phyloP scores from a whole-genome alignment of 257 asterid species.

The Solanum pinnatisectum region DNA sequence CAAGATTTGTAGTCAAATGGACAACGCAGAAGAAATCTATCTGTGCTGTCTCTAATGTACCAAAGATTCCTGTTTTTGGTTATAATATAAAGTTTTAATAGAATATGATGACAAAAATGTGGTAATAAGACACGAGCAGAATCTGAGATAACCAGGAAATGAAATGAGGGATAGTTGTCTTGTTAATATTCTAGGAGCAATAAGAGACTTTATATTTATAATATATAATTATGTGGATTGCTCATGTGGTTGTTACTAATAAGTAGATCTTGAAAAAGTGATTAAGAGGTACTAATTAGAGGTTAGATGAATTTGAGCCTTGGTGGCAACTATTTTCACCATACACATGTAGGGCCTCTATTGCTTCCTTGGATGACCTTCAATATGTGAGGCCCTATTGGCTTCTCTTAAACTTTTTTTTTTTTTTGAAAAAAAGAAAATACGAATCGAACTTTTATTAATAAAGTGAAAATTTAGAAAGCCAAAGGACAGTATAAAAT shows the following conservation, averaged over 20 bases:
- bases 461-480: background rate
- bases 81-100: background rate
- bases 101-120: slow-evolving; percentile 17
- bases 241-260: slow-evolving; percentile 20
- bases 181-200: background rate
- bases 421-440: background rate
- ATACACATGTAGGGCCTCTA: slow-evolving; percentile 16
- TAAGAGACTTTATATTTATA: background rate
- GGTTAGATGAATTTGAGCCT: slow-evolving; percentile 1
- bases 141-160: slow-evolving; percentile 38
- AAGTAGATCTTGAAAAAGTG: background rate
- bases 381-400: background rate
- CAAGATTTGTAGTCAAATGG: slow-evolving; percentile 39
- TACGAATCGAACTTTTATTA: background rate
- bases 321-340: slow-evolving; percentile 22
- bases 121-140: background rate
- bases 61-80: background rate
- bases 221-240: slow-evolving; percentile 4
- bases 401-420: background rate
- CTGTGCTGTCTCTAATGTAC: slow-evolving; percentile 39
- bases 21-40: slow-evolving; percentile 46
- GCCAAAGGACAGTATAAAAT: background rate
- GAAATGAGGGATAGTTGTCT: background rate
- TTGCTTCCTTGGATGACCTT: background rate
- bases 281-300: slow-evolving; percentile 1